phyloP scores from a whole-genome alignment of 2,329 filamentous ascomycete species.

The Ceratocystis harringtonii region DNA sequence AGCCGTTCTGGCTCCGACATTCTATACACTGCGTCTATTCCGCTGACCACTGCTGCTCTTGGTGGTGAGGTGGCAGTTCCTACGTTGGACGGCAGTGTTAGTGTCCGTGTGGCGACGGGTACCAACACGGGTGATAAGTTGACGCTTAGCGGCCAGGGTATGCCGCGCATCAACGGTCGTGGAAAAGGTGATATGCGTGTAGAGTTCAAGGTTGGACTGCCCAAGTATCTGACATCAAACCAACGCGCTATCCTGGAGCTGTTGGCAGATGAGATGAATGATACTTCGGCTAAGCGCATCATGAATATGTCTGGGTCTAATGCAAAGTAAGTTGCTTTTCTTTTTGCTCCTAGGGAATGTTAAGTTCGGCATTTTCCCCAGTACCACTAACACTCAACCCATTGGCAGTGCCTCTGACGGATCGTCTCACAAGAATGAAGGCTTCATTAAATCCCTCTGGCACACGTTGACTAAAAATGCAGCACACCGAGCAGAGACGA shows the following conservation, averaged over 20 bases:
- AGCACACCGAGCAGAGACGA: constrained; percentile 32
- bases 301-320: constrained; percentile 54
- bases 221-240: constrained; percentile 81
- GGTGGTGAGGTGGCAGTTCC: constrained; percentile 83
- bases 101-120: constrained; percentile 78
- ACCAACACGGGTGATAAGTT: constrained; percentile 87
- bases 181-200: constrained; percentile 72
- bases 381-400: neutral
- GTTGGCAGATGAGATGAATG: constrained; percentile 88
- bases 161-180: constrained; percentile 66
- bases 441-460: constrained; percentile 88
- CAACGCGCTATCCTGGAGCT: constrained; percentile 89
- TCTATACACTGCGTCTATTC: constrained; percentile 79
- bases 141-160: constrained; percentile 78
- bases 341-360: neutral
- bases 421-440: constrained; percentile 57
- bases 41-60: constrained; percentile 80
- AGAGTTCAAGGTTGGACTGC: constrained; percentile 90
- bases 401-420: constrained; percentile 2
- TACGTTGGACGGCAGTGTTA: constrained; percentile 79
- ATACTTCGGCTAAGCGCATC: constrained; percentile 78
- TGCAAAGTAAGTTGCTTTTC: constrained; percentile 30
- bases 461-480: constrained; percentile 74
- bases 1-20: constrained; percentile 77
- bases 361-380: neutral